Evolutionary conservation across 2,329 filamentous ascomycete species (phyloP).

Genomic region (Alternaria atra): DNA sequence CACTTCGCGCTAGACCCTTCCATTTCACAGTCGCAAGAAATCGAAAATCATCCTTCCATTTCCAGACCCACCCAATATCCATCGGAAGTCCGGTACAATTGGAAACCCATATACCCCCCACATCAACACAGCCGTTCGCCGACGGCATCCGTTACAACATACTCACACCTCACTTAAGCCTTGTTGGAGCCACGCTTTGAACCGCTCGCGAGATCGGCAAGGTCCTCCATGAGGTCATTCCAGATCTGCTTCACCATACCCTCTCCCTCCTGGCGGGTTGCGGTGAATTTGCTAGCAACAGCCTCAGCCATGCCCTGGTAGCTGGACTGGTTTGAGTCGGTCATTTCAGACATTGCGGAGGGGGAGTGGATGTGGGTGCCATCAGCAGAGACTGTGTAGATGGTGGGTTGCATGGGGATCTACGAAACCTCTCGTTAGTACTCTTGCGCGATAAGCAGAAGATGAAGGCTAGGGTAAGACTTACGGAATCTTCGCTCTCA

Average conservation of each 20-base stretch:
- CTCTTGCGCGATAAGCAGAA: background rate
- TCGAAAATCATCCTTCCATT: slow-evolving; percentile 1
- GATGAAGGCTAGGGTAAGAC: slow-evolving; percentile 2
- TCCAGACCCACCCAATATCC: slow-evolving; percentile 5
- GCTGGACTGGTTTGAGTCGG: slow-evolving; percentile 64
- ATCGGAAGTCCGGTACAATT: slow-evolving; percentile 4
- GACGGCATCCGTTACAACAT: background rate
- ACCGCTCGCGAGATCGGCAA: slow-evolving; percentile 48
- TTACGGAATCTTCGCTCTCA: slow-evolving; percentile 37
- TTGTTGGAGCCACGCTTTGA: slow-evolving; percentile 40
- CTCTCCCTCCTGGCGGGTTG: slow-evolving; percentile 54
- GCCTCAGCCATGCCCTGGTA: slow-evolving; percentile 65
- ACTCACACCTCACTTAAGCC: slow-evolving; percentile 19
- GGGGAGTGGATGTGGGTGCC: slow-evolving; percentile 58
- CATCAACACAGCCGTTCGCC: slow-evolving; percentile 1
- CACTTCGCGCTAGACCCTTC: slow-evolving; percentile 44
- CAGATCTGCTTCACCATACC: slow-evolving; percentile 57
- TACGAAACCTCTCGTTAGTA: background rate
- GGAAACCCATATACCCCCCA: background rate
- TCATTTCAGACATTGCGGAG: slow-evolving; percentile 66
- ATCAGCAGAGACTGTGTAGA: slow-evolving; percentile 62
- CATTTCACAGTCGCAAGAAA: slow-evolving; percentile 11
- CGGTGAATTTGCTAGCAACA: slow-evolving; percentile 47
- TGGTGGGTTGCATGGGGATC: slow-evolving; percentile 65
- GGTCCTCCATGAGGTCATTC: slow-evolving; percentile 60